phyloP scores from a whole-genome alignment of 2,329 filamentous ascomycete genomes.

The Neonectria neomacrospora region DNA sequence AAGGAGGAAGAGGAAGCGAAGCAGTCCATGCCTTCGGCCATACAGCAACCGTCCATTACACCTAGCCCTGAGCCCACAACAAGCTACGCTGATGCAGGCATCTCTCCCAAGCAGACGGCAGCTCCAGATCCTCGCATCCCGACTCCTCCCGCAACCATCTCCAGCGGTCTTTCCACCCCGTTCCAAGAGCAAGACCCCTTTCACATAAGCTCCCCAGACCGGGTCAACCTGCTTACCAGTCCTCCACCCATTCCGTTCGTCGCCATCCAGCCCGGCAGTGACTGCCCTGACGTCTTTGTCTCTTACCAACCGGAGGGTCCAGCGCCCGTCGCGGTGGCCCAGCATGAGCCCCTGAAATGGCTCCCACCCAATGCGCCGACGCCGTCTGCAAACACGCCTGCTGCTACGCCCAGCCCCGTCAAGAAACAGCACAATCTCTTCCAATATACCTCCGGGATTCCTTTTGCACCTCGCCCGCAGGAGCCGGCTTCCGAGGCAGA shows the following conservation, averaged over 20 bases:
- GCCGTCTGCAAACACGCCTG: slow-evolving; percentile 49
- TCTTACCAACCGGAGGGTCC: slow-evolving; percentile 68
- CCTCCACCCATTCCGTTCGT: slow-evolving; percentile 47
- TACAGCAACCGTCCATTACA: slow-evolving; percentile 14
- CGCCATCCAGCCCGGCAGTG: slow-evolving; percentile 40
- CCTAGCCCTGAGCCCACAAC: neutral
- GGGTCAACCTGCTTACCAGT: slow-evolving; percentile 41
- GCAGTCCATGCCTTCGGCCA: neutral
- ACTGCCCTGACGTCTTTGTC: slow-evolving; percentile 58
- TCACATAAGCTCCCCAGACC: slow-evolving; percentile 35
- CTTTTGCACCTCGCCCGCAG: slow-evolving; percentile 54
- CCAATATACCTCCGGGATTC: slow-evolving; percentile 58
- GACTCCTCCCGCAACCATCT: slow-evolving; percentile 39
- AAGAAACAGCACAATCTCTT: slow-evolving; percentile 51
- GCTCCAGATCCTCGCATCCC: slow-evolving; percentile 23
- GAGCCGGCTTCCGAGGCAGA: slow-evolving; percentile 15
- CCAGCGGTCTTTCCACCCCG: slow-evolving; percentile 42
- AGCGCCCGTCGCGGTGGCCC: slow-evolving; percentile 50
- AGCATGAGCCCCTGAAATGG: slow-evolving; percentile 60
- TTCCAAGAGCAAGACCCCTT: slow-evolving; percentile 40
- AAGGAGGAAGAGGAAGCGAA: slow-evolving; percentile 9
- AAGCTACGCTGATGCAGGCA: neutral
- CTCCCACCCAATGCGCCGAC: slow-evolving; percentile 59
- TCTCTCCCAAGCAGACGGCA: slow-evolving; percentile 32
- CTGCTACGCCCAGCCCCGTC: slow-evolving; percentile 48